A percentile compares a stretch with the other conserved stretches of the same genome.
Evolutionary conservation across 1,284 basidiomycete species (phyloP).

Genomic region (Somion occarium): DNA sequence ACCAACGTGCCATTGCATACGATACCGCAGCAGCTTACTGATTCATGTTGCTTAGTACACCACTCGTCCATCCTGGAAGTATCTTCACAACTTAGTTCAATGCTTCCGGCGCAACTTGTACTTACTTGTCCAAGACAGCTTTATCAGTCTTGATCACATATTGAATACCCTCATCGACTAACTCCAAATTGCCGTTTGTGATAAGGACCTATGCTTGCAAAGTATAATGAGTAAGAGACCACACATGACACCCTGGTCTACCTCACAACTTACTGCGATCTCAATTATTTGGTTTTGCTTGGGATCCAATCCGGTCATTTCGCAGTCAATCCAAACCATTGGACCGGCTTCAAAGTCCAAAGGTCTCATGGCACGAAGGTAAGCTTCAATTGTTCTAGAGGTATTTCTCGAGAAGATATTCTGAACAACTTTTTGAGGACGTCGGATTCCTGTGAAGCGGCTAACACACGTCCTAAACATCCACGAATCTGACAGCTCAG

Average conservation of each 20-base stretch:
- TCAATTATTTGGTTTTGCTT: slow-evolving; percentile 72
- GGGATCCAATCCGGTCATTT: slow-evolving; percentile 76
- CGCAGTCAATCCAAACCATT: slow-evolving; percentile 86
- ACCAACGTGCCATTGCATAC: neutral
- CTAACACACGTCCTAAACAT: no score
- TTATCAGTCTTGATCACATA: slow-evolving; percentile 70
- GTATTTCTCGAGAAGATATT: neutral
- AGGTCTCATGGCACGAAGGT: slow-evolving; percentile 11
- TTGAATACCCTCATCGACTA: slow-evolving; percentile 71
- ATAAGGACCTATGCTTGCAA: slow-evolving; percentile 60
- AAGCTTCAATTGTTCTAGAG: neutral
- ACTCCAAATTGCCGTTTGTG: slow-evolving; percentile 72
- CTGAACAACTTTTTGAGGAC: no score
- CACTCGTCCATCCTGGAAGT: slow-evolving; percentile 65
- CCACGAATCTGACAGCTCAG: no score
- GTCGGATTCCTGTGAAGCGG: no score
- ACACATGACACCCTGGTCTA: neutral
- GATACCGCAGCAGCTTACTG: slow-evolving; percentile 35
- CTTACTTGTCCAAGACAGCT: slow-evolving; percentile 56
- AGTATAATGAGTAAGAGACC: neutral
- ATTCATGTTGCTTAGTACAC: slow-evolving; percentile 70
- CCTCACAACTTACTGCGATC: slow-evolving; percentile 47
- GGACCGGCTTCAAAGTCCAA: slow-evolving; percentile 56
- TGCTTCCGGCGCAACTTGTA: neutral
- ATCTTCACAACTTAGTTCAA: neutral